These are phyloP conservation scores for Solanum piurae DNA, from an alignment of 257 asterid species.

Conservation along the genomic window DNA sequence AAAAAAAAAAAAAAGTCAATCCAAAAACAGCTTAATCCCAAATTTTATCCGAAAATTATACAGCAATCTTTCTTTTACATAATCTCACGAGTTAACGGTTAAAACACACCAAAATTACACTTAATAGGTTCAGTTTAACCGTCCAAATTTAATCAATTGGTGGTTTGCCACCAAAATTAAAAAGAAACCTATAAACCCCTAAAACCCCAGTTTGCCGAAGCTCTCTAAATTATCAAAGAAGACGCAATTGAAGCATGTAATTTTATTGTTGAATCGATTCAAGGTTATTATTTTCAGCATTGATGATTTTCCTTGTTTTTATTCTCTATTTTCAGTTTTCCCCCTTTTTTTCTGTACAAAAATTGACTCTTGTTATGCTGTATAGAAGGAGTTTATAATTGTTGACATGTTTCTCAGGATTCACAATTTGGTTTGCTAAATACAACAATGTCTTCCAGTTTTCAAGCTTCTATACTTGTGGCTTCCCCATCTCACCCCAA, in stretches of 20 bases:
- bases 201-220: neutral
- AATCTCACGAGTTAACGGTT: neutral
- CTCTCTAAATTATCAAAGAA: neutral
- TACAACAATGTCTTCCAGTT: constrained; percentile 41
- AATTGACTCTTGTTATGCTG: neutral
- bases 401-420: neutral
- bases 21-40: neutral
- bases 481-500: constrained; percentile 57
- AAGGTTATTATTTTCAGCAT: neutral
- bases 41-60: neutral
- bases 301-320: neutral
- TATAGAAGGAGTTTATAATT: neutral
- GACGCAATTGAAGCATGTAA: neutral
- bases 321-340: neutral
- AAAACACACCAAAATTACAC: neutral
- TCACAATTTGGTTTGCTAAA: neutral
- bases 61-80: neutral
- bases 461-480: constrained; percentile 53
- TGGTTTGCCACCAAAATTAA: neutral
- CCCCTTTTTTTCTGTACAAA: neutral
- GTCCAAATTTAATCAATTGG: neutral
- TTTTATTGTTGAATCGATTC: neutral
- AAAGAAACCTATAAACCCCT: neutral
- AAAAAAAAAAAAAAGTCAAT: too few species aligned
- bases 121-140: neutral